Evolutionary conservation across 768 basidiomycete genomes (phyloP), one percentile per base, ranked within the genome.

Genomic region (Cystofilobasidium ferigula): DNA sequence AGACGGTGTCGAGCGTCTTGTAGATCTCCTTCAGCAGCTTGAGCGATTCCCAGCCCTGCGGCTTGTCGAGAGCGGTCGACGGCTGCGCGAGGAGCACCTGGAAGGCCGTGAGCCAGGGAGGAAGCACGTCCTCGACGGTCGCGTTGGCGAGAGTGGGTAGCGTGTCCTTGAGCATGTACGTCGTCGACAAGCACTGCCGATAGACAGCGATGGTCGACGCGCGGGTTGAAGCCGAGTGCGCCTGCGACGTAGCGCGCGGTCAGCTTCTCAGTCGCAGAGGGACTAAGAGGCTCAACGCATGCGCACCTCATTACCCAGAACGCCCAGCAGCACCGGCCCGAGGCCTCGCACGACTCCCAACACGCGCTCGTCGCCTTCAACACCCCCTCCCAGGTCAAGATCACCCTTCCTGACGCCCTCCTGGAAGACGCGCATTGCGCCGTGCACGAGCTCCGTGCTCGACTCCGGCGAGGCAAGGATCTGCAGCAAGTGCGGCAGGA

Each of bases 111-210:
- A 97, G 77, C 95, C 95, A 99, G 20, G 85, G 80, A 1, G 93
- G 89, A 8, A 94, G 82, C 47, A 97, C 84, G 51, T 83, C 81
- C 30, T 82, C 84, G 38, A 83, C 82, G 0, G 91, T 91, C 70
- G 88, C 86, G 72, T 87, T 87, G 42, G 89, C 88, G 0, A 88
- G 83, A 64, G 86, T 84, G 0, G 92, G 89, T 71, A 92, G 86
- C 70, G 91, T 86, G 40, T 91, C 90, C 74, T 92, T 91, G 64
- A 98, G 90, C 85, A 93, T 97, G 76, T 88, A 92, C 22, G 98
- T 80, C 7, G 91, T 86, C 60, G 84, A 83, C 4, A 95, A 80
- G 72, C 90, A 92, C 78, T 97, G 89, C 35, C 86, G 80, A 78
- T 97, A 97, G 36, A 95, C 90, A 5, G 85, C 81, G 20, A 99